A percentile compares a stretch with the other conserved stretches of the same genome.
These are phyloP conservation scores for Tylopilus subfusipes DNA, from an alignment of 768 basidiomycete genomes.

Conservation along the genomic window DNA sequence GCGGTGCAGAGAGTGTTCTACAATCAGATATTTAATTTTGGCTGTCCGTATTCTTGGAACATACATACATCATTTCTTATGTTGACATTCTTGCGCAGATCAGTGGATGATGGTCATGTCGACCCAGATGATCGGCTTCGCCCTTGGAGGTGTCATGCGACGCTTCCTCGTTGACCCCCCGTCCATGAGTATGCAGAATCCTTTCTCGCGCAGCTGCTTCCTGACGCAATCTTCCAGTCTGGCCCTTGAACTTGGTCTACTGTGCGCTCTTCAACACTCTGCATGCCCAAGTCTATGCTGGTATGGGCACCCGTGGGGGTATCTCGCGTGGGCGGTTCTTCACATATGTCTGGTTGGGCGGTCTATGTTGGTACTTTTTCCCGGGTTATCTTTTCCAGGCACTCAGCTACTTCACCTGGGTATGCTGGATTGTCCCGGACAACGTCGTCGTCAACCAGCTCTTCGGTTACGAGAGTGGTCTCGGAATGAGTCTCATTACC, in stretches of 20 bases:
- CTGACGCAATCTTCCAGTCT: constrained; percentile 46
- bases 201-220: not conserved
- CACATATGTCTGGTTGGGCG: constrained; percentile 40
- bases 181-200: constrained; percentile 51
- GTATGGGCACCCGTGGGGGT: constrained; percentile 43
- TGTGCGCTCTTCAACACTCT: constrained; percentile 76
- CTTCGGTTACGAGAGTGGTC: constrained; percentile 56
- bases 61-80: not conserved
- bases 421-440: constrained; percentile 67
- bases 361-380: constrained; percentile 51
- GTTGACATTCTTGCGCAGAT: constrained; percentile 29
- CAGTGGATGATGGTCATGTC: constrained; percentile 66
- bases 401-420: constrained; percentile 58
- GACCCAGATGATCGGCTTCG: constrained; percentile 67
- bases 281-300: constrained; percentile 52
- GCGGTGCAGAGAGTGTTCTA: constrained; percentile 74
- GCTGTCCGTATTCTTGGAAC: constrained; percentile 29
- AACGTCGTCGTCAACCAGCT: constrained; percentile 70
- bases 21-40: constrained; percentile 51
- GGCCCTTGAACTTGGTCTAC: constrained; percentile 68
- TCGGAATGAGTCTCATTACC: constrained; percentile 73
- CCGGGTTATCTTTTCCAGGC: constrained; percentile 74
- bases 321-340: constrained; percentile 55
- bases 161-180: constrained; percentile 64
- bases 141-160: constrained; percentile 55